Evolutionary conservation across 768 basidiomycete genomes (phyloP).

Genomic region (Podaxis sp.): DNA sequence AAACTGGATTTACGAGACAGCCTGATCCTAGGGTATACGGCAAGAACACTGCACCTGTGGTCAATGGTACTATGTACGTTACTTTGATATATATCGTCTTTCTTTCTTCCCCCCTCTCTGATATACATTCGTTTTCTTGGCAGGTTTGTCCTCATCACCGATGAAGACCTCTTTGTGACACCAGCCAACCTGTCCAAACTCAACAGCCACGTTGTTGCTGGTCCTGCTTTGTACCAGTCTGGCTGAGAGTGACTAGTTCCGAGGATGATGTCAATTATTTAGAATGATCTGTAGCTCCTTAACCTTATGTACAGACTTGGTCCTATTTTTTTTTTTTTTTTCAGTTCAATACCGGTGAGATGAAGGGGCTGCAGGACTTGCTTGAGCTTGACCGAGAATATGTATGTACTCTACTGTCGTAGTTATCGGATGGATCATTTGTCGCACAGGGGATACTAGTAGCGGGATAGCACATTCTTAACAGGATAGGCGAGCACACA

Average conservation of each 20-base stretch:
- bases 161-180: slow-evolving; percentile 45
- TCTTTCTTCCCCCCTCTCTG: background rate
- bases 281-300: background rate
- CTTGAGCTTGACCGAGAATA: too few relatives aligned
- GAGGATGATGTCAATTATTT: background rate
- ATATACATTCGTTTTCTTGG: slow-evolving; percentile 8
- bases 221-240: slow-evolving; percentile 45
- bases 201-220: slow-evolving; percentile 51
- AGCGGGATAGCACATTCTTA: too few relatives aligned
- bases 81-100: background rate
- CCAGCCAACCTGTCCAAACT: slow-evolving; percentile 52
- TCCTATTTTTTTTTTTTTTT: too few relatives aligned
- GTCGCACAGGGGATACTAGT: too few relatives aligned
- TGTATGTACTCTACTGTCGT: too few relatives aligned
- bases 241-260: slow-evolving; percentile 28
- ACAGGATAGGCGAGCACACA: too few relatives aligned
- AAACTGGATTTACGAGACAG: slow-evolving; percentile 42
- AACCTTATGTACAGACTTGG: background rate
- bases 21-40: slow-evolving; percentile 46
- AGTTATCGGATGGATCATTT: too few relatives aligned
- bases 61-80: slow-evolving; percentile 49
- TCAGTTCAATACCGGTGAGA: too few relatives aligned
- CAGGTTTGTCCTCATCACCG: slow-evolving; percentile 46
- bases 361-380: too few relatives aligned
- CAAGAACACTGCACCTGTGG: slow-evolving; percentile 29